Base-by-base conservation (phyloP, 208 protist genomes). In the Trypanosomatidae sp. region DNA sequence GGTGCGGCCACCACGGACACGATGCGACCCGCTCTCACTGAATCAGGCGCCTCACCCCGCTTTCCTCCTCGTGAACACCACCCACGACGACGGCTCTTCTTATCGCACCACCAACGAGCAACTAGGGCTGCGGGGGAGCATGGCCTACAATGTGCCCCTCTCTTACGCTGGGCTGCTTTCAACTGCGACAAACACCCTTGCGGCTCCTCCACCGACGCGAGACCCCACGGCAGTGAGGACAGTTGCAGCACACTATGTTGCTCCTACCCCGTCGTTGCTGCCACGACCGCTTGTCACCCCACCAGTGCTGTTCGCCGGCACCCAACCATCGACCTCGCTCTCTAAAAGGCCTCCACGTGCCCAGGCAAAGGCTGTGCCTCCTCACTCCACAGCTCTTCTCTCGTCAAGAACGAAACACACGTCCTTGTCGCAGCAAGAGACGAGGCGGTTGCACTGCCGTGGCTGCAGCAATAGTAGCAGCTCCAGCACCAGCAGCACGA, bases 1-100 rank as follows among this genome's bases (percentile, higher is more conserved):
- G 69, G 30, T 74, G 17, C 66, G 62, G 4, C 65, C 73, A 9
- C 77, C 68, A 33, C 71, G 33, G 36, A 30, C 69, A 46, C 67
- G 52, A n/a, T 44, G 39, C 25, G 62, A 36, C 36, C 74, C 77
- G 36, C 69, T 59, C 7, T 30, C 59, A 22, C 58, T 81, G 2
- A 10, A 68, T 36, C 13, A 36, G 17, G 43, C 36, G 22, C 62
- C 44, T 4, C 15, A 36, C 49, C 28, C 28, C 64, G n/a, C 64
- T 39, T 49, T 68, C 10, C 22, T 50, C 62, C 47, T 25, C 25
- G 62, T 25, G 44, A 36, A 15, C 25, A 55, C 19, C 59, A 65
- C 6, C 39, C 39, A 28, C 39, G 36, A 46, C 4, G 10, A 22
- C 8, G 59, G 9, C 8, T 12, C 39, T 47, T 17, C 39, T 22